Percentiles rank a stretch among this genome's conserved stretches.
Evolutionary conservation across 2,329 filamentous ascomycete species (phyloP).

Genomic region (Alternaria burnsii): DNA sequence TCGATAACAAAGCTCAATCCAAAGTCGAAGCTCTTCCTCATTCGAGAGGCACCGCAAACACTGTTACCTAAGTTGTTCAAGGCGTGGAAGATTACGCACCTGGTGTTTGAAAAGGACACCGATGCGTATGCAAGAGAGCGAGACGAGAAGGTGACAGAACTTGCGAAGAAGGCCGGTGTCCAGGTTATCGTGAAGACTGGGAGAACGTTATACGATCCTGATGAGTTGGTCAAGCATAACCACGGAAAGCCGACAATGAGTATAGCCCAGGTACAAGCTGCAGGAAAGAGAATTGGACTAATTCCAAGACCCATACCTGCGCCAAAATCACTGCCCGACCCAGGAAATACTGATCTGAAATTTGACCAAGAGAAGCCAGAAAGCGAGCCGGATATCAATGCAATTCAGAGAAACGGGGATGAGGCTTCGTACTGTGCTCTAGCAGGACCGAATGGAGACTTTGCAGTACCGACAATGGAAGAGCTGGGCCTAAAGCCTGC

Average conservation of each 20-base stretch:
- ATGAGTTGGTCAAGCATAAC: slow-evolving; percentile 72
- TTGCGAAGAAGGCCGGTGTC: slow-evolving; percentile 72
- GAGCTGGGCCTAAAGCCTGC: slow-evolving; percentile 71
- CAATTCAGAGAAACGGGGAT: slow-evolving; percentile 59
- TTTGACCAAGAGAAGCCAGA: slow-evolving; percentile 66
- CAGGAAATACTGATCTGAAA: slow-evolving; percentile 67
- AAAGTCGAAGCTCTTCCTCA: slow-evolving; percentile 74
- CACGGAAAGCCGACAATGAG: slow-evolving; percentile 78
- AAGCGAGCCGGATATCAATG: slow-evolving; percentile 67
- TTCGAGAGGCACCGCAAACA: slow-evolving; percentile 76
- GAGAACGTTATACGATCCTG: slow-evolving; percentile 77
- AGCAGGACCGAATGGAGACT: slow-evolving; percentile 73
- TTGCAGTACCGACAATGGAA: slow-evolving; percentile 73
- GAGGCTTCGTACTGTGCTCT: slow-evolving; percentile 69
- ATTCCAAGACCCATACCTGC: slow-evolving; percentile 69
- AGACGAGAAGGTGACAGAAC: slow-evolving; percentile 65
- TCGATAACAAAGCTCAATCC: slow-evolving; percentile 74
- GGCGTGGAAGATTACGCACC: slow-evolving; percentile 75
- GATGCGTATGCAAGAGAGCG: slow-evolving; percentile 74
- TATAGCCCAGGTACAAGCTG: slow-evolving; percentile 68
- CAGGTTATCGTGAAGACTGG: slow-evolving; percentile 71
- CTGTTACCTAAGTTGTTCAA: slow-evolving; percentile 76
- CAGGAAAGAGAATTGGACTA: slow-evolving; percentile 68
- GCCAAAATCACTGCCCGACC: slow-evolving; percentile 69
- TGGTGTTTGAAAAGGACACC: slow-evolving; percentile 82